Evolutionary conservation across 805 yeast species (phyloP), one percentile per base, ranked within the genome.

Genomic region (Yarrowia sp.): DNA sequence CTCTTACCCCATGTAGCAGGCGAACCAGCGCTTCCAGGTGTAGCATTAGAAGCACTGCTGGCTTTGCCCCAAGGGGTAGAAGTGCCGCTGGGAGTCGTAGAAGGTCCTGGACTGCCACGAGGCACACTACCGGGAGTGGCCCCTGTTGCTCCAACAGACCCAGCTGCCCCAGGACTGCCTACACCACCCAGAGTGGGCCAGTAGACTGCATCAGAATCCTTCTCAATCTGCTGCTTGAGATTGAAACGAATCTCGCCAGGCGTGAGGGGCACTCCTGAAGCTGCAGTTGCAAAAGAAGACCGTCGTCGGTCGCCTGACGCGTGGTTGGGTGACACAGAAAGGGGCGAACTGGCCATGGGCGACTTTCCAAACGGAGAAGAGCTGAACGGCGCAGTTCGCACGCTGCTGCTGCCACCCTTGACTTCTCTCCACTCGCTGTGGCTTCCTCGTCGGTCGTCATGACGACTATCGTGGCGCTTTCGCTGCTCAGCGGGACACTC

Each of bases 401-500:
- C 36, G 9, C 48, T 41, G 14, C 19, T 22, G 35, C 45, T 43
- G n/a, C 64, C 40, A 7, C 26, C 22, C 26, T 26, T 40, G 36
- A 41, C 64, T 8, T 58, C 64, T 3, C 49, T 45, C 65, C 65
- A 43, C 65, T 59, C 65, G 14, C 41, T 59, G 14, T 59, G 49
- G 42, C 41, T 38, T 12, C 32, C 35, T 64, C 50, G 22, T 22
- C 43, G 15, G 14, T 53, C 58, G n/a, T 53, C 58, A 11, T 53
- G 43, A 1, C 58, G 32, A 14, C 59, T 53, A 14, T 53, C 59
- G 36, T 53, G 59, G 0, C 59, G 43, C 10, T 40, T 40, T 32
- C 53, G 69, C 10, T 40, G 41, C 36, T 64, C 35, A 0, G 48
- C 69, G 14, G 48, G 61, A 26, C 49, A 43, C 52, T 69, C 72